Conservation (phyloP, 106 monocot species). For the Apostasia shenzhenica region DNA sequence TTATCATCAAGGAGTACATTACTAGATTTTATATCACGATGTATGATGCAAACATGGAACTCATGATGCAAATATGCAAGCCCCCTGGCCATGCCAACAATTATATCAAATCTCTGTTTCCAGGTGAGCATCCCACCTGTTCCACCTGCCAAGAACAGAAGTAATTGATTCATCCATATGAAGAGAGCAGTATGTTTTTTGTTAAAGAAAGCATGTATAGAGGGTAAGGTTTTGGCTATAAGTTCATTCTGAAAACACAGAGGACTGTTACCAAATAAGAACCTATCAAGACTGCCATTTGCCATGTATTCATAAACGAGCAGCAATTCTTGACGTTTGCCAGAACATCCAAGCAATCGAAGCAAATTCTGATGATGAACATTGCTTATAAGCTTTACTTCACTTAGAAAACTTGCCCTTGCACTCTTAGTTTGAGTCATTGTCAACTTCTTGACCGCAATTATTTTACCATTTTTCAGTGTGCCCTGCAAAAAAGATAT, state of each 20-base stretch:
- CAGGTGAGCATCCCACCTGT: slow-evolving; percentile 43
- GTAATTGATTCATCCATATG: background rate
- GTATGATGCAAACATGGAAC: slow-evolving; percentile 67
- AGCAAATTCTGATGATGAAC: slow-evolving; percentile 68
- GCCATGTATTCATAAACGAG: slow-evolving; percentile 82
- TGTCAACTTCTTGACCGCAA: slow-evolving; percentile 60
- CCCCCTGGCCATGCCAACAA: slow-evolving; percentile 76
- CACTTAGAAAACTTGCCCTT: slow-evolving; percentile 40
- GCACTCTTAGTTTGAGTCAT: slow-evolving; percentile 34
- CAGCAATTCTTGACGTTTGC: slow-evolving; percentile 41
- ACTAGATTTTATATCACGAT: slow-evolving; percentile 69
- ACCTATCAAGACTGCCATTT: slow-evolving; percentile 65
- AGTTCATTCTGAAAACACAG: background rate
- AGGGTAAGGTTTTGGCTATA: background rate
- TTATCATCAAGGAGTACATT: slow-evolving; percentile 61
- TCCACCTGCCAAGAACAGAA: slow-evolving; percentile 26
- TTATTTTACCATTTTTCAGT: slow-evolving; percentile 46
- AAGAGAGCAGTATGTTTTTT: background rate
- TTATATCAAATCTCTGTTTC: slow-evolving; percentile 66
- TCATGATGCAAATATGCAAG: slow-evolving; percentile 69
- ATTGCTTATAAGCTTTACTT: slow-evolving; percentile 77
- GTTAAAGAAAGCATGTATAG: background rate
- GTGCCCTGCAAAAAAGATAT: slow-evolving; percentile 25
- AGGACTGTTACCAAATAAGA: slow-evolving; percentile 47
- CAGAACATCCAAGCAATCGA: slow-evolving; percentile 65